These are phyloP conservation scores for Rhododendron kiyosumense DNA, from an alignment of 148 eudicot species.

Conservation along the genomic window DNA sequence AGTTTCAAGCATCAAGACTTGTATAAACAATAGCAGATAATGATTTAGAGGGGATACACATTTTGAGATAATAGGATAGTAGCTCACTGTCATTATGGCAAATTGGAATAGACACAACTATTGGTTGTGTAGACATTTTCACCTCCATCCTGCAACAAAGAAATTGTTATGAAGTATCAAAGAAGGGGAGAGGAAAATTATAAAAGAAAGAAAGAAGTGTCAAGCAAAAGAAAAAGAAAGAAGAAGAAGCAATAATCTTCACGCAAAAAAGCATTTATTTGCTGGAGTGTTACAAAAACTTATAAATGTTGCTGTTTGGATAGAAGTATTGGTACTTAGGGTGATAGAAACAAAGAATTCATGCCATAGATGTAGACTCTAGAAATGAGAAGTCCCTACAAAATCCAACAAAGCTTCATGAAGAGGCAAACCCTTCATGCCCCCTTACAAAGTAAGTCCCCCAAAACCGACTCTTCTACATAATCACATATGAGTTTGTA, in stretches of 20 bases:
- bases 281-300: background rate
- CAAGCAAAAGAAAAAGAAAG: background rate
- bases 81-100: constrained; percentile 69
- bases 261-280: too few relatives aligned
- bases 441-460: background rate
- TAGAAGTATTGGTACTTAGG: background rate
- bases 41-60: background rate
- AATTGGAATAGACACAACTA: constrained; percentile 70
- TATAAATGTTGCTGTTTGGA: background rate
- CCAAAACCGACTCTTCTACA: background rate
- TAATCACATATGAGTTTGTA: background rate
- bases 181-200: background rate
- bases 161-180: background rate
- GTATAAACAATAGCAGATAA: too few relatives aligned
- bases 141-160: constrained; percentile 73
- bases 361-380: background rate
- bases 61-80: background rate
- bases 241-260: background rate
- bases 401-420: background rate
- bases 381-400: background rate
- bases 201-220: background rate
- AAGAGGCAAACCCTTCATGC: background rate
- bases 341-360: background rate
- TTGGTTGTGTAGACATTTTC: constrained; percentile 59
- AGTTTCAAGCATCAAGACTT: too few relatives aligned